Percentiles rank a stretch among this genome's conserved stretches.
Evolutionary conservation across 208 protist genomes (phyloP).

Genomic region (Trypanosoma scelopori): DNA sequence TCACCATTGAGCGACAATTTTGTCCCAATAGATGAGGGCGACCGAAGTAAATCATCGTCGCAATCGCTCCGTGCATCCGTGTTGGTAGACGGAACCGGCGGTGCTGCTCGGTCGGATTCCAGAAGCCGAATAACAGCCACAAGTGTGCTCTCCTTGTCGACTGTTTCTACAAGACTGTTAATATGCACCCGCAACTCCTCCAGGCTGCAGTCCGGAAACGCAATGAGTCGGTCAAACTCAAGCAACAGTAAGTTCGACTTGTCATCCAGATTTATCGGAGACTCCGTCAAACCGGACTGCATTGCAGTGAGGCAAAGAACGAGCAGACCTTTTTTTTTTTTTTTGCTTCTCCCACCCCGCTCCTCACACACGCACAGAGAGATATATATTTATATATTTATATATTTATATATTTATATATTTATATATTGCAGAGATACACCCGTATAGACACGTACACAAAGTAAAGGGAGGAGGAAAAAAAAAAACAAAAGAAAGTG

Average conservation of each 20-base stretch:
- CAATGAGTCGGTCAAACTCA: slow-evolving; percentile 3
- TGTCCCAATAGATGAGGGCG: background rate
- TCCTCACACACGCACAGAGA: too few species aligned
- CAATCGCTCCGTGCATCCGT: background rate
- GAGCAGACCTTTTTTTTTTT: too few species aligned
- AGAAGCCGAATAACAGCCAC: slow-evolving; percentile 42
- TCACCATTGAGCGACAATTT: slow-evolving; percentile 4
- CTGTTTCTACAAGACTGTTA: slow-evolving; percentile 45
- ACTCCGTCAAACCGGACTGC: background rate
- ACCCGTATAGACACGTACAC: too few species aligned
- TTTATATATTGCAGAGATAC: too few species aligned
- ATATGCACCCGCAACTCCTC: slow-evolving; percentile 57
- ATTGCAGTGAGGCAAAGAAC: too few species aligned
- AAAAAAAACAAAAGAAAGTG: too few species aligned
- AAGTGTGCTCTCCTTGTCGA: slow-evolving; percentile 57
- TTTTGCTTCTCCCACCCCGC: too few species aligned
- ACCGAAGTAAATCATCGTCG: background rate
- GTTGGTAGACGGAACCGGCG: background rate
- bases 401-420: too few species aligned
- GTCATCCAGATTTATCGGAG: background rate
- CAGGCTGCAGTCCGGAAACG: slow-evolving; percentile 19
- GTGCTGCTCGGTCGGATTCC: slow-evolving; percentile 18
- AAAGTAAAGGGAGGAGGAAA: too few species aligned
- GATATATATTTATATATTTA: too few species aligned
- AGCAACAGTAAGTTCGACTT: background rate